Evolutionary conservation across 768 basidiomycete species (phyloP).

Genomic region (Crepidotus variabilis): DNA sequence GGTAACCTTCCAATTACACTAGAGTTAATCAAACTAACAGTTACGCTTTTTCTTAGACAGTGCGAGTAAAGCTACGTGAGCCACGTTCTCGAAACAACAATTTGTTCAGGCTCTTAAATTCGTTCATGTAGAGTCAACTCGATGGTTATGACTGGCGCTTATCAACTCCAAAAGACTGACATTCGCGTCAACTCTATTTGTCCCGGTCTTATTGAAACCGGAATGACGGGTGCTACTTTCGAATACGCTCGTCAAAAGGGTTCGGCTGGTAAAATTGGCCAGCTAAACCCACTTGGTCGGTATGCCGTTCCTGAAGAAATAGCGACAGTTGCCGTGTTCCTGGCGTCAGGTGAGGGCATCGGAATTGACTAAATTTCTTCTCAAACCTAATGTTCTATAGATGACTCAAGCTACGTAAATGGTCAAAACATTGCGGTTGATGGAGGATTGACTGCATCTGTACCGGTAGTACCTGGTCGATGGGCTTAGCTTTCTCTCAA

Average conservation of each 20-base stretch:
- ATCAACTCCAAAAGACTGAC: constrained; percentile 76
- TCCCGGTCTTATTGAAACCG: constrained; percentile 91
- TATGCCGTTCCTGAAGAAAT: constrained; percentile 87
- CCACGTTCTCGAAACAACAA: constrained; percentile 6
- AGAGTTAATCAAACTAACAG: neutral
- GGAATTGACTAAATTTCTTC: neutral
- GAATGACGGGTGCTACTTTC: constrained; percentile 82
- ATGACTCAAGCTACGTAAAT: constrained; percentile 90
- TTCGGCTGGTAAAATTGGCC: constrained; percentile 71
- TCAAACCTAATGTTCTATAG: constrained; percentile 30
- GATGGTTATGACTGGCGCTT: constrained; percentile 78
- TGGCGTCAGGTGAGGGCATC: constrained; percentile 72
- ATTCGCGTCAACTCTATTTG: constrained; percentile 89
- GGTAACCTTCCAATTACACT: constrained; percentile 17
- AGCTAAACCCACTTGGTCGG: constrained; percentile 79
- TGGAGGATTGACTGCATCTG: constrained; percentile 78
- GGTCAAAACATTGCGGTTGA: constrained; percentile 86
- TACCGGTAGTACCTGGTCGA: constrained; percentile 76
- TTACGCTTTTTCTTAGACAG: constrained; percentile 50
- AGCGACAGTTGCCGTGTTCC: constrained; percentile 78
- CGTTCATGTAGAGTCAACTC: constrained; percentile 68
- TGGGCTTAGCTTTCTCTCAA: constrained; percentile 37
- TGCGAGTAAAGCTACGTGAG: constrained; percentile 90
- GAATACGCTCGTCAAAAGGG: constrained; percentile 74
- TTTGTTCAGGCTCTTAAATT: neutral